Percentiles rank a stretch among this genome's conserved stretches.
phyloP scores from a whole-genome alignment of 2,329 filamentous ascomycete genomes.

The Gliomastix tumulicola region DNA sequence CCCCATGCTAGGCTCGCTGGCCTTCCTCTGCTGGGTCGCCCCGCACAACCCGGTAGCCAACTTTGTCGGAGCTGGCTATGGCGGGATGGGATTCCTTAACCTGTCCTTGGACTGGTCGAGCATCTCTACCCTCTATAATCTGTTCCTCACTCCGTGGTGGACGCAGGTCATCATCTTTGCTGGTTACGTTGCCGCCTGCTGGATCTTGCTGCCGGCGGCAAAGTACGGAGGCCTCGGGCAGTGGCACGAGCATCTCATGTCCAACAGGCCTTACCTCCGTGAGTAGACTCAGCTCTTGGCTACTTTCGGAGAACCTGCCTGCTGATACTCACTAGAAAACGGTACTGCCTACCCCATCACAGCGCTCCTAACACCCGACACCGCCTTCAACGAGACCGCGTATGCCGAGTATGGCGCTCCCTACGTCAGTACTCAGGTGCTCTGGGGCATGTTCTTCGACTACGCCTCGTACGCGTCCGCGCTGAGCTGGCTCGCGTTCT shows the following conservation, averaged over 20 bases:
- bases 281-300: no score
- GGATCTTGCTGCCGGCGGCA: conserved; percentile 50
- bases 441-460: conserved; percentile 54
- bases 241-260: conserved; percentile 49
- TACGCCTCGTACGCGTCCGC: conserved; percentile 53
- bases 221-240: conserved; percentile 48
- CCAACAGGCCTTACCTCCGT: conserved; percentile 43
- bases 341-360: conserved; percentile 25
- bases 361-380: conserved; percentile 21
- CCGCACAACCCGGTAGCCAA: conserved; percentile 50
- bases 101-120: conserved; percentile 55
- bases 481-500: conserved; percentile 50
- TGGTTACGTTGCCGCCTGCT: conserved; percentile 48
- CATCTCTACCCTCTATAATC: conserved; percentile 41
- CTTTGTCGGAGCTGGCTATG: conserved; percentile 53
- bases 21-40: conserved; percentile 58
- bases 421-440: conserved; percentile 49
- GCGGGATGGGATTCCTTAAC: conserved; percentile 56
- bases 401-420: conserved; percentile 42
- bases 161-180: conserved; percentile 49
- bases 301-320: no score
- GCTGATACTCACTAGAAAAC: conserved; percentile 10
- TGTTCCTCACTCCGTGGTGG: conserved; percentile 52
- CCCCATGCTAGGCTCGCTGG: conserved; percentile 50
- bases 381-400: conserved; percentile 38